Conservation (phyloP, 2,329 filamentous ascomycete genomes). For the Cladobotryum mycophilum region DNA sequence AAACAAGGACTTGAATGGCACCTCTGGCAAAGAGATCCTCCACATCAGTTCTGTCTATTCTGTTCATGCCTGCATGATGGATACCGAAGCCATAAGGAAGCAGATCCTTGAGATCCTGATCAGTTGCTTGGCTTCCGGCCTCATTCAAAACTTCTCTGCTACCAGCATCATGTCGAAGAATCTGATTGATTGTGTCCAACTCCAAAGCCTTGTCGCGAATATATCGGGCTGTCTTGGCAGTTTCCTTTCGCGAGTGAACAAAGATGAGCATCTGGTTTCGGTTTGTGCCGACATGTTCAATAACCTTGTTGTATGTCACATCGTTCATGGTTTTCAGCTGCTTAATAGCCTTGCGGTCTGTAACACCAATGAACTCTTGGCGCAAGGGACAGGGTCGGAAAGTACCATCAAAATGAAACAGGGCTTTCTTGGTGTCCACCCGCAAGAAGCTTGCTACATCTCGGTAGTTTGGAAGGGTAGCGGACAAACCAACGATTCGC, state of each 20-base stretch:
- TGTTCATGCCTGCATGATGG: conserved; percentile 94
- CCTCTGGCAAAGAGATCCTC: conserved; percentile 92
- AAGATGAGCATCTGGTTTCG: conserved; percentile 99
- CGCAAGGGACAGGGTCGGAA: conserved; percentile 90
- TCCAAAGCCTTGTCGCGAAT: conserved; percentile 97
- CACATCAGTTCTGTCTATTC: conserved; percentile 89
- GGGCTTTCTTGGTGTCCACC: conserved; percentile 74
- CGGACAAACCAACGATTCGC: conserved; percentile 84
- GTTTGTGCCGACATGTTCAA: conserved; percentile 89
- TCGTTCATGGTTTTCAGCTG: conserved; percentile 99
- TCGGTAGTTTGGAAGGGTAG: conserved; percentile 91
- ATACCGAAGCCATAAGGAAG: conserved; percentile 97
- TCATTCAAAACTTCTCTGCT: conserved; percentile 83
- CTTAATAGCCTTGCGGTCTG: conserved; percentile 97
- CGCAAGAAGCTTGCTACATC: conserved; percentile 95
- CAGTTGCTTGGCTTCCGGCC: conserved; percentile 74
- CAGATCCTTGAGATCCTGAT: conserved; percentile 86
- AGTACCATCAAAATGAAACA: conserved; percentile 95
- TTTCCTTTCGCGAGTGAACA: conserved; percentile 96
- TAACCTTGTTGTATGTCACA: conserved; percentile 93
- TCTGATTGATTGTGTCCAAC: conserved; percentile 92
- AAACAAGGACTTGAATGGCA: conserved; percentile 89
- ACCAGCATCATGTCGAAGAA: conserved; percentile 85
- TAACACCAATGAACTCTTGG: conserved; percentile 96
- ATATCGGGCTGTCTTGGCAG: conserved; percentile 92